Evolutionary conservation across 805 yeast genomes (phyloP).

Genomic region (Blastobotrys muscicola): DNA sequence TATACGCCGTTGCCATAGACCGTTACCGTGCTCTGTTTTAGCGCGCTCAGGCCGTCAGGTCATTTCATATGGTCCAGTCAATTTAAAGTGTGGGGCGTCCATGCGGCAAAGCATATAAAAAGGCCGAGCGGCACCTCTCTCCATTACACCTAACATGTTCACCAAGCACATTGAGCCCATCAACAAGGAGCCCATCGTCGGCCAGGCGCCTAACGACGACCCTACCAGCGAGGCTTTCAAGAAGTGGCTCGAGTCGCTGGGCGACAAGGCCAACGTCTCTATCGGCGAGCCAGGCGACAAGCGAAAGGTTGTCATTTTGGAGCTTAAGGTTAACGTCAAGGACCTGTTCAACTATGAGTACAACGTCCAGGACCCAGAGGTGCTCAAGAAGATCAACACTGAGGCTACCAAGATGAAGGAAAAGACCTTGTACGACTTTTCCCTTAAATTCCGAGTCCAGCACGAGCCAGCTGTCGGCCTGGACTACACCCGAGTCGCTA

Average conservation of each 20-base stretch:
- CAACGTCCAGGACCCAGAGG: conserved; percentile 53
- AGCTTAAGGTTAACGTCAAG: conserved; percentile 61
- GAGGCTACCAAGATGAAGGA: conserved; percentile 72
- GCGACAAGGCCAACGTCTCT: conserved; percentile 56
- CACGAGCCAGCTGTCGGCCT: conserved; percentile 88
- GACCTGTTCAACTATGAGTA: conserved; percentile 63
- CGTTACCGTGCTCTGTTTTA: too few species aligned
- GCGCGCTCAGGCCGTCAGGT: too few species aligned
- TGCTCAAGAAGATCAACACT: conserved; percentile 47
- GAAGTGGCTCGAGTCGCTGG: conserved; percentile 86
- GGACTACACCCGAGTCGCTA: conserved; percentile 73
- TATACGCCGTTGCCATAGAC: too few species aligned
- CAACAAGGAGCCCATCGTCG: neutral
- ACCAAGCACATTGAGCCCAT: neutral
- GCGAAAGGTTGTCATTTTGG: conserved; percentile 69
- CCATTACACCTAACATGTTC: neutral
- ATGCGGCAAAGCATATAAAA: neutral
- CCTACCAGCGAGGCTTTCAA: conserved; percentile 53
- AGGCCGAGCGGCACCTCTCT: neutral
- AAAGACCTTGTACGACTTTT: conserved; percentile 60
- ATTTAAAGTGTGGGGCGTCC: too few species aligned
- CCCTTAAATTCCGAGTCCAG: conserved; percentile 72
- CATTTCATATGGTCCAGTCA: too few species aligned
- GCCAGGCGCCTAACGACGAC: neutral
- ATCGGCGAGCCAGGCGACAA: conserved; percentile 56